These are phyloP conservation scores for Capronia coronata DNA, from an alignment of 2,329 filamentous ascomycete genomes.

Conservation along the genomic window DNA sequence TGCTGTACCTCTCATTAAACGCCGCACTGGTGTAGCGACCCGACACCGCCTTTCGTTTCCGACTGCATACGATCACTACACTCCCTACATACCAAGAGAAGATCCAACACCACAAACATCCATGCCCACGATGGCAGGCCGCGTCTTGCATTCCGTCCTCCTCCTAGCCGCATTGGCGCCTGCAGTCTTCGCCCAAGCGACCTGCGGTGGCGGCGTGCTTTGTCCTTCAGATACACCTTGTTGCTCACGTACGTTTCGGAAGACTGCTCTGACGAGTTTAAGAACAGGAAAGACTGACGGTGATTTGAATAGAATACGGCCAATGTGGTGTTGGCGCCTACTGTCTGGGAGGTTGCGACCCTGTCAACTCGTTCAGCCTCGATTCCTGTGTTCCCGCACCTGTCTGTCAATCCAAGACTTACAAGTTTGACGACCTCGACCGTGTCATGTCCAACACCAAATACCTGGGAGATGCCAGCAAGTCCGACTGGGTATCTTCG, in stretches of 20 bases:
- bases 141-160: constrained; percentile 14
- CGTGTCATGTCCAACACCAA: constrained; percentile 64
- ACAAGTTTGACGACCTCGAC: constrained; percentile 67
- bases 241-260: constrained; percentile 63
- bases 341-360: constrained; percentile 93
- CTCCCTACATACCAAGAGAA: background rate
- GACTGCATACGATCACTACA: constrained; percentile 11
- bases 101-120: background rate
- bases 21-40: background rate
- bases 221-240: constrained; percentile 70
- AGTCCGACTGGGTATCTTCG: constrained; percentile 81
- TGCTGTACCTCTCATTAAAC: constrained; percentile 3
- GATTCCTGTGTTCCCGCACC: constrained; percentile 81
- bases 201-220: constrained; percentile 44
- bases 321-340: constrained; percentile 89
- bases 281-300: constrained; percentile 14
- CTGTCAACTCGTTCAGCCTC: constrained; percentile 71
- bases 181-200: constrained; percentile 30
- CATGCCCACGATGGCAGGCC: constrained; percentile 15
- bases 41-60: constrained; percentile 15
- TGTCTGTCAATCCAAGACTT: constrained; percentile 67
- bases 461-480: constrained; percentile 77
- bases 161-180: constrained; percentile 19
- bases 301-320: constrained; percentile 79
- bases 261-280: background rate